phyloP scores from a whole-genome alignment of 2,329 filamentous ascomycete genomes.

The Aspergillus fumigatus region DNA sequence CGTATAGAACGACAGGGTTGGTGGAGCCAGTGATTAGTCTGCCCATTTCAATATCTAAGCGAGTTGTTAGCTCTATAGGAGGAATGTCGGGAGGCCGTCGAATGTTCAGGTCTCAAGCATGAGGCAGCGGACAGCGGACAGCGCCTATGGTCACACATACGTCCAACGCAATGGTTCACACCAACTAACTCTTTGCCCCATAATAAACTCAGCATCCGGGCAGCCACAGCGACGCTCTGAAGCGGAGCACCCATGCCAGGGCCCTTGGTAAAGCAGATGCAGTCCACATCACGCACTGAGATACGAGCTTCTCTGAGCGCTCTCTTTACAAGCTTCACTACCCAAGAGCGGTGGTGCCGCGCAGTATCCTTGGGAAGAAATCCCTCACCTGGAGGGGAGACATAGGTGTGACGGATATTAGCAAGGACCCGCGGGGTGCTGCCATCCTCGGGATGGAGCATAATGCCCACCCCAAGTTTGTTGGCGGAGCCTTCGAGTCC shows the following conservation, averaged over 20 bases:
- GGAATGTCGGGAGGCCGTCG: background rate
- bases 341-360: constrained; percentile 81
- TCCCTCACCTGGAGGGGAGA: constrained; percentile 84
- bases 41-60: constrained; percentile 88
- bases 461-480: constrained; percentile 92
- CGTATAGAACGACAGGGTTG: constrained; percentile 94
- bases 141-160: constrained; percentile 36
- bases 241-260: constrained; percentile 96
- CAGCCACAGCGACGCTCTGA: constrained; percentile 78
- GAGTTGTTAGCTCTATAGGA: background rate
- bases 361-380: constrained; percentile 97
- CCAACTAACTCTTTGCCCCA: constrained; percentile 88
- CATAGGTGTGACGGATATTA: constrained; percentile 92
- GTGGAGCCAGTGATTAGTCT: constrained; percentile 82
- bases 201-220: constrained; percentile 72
- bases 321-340: constrained; percentile 73
- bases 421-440: constrained; percentile 68
- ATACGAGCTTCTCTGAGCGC: constrained; percentile 69
- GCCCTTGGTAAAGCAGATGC: constrained; percentile 92
- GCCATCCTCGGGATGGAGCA: constrained; percentile 62
- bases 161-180: constrained; percentile 96
- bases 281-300: constrained; percentile 65
- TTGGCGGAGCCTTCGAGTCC: constrained; percentile 93
- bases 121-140: background rate
- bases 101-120: background rate